phyloP scores from a whole-genome alignment of 2,329 filamentous ascomycete species.

The Fusarium robinianum region DNA sequence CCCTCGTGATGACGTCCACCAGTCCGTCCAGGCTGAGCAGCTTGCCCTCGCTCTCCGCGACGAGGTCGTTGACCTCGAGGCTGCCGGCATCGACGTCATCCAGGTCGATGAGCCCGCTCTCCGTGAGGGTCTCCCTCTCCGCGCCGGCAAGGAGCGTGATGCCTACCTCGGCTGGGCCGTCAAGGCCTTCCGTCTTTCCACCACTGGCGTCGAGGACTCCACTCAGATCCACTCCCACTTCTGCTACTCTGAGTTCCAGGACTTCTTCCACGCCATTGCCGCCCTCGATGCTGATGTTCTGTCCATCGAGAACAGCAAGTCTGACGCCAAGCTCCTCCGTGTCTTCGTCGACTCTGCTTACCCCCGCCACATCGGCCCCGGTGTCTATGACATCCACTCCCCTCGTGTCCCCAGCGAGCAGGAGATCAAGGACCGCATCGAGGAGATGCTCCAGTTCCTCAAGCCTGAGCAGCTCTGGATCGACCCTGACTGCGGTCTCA shows the following conservation, averaged over 20 bases:
- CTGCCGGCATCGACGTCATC: constrained; percentile 95
- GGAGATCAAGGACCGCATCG: constrained; percentile 97
- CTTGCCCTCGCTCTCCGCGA: constrained; percentile 97
- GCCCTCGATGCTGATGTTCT: constrained; percentile 97
- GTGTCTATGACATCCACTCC: constrained; percentile 99
- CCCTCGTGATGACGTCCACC: constrained; percentile 99
- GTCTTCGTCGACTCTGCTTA: constrained; percentile 98
- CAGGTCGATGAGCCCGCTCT: constrained; percentile 99
- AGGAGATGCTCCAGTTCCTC: constrained; percentile 97
- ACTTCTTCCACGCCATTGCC: constrained; percentile 99
- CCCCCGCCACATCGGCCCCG: constrained; percentile 96
- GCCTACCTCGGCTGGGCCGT: constrained; percentile 98
- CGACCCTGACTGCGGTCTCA: constrained; percentile 98
- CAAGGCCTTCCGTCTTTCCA: constrained; percentile 95
- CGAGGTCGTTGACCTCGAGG: constrained; percentile 97
- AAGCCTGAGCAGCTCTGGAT: constrained; percentile 99
- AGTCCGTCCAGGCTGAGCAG: constrained; percentile 98
- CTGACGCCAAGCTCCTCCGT: constrained; percentile 97
- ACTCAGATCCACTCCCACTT: constrained; percentile 99
- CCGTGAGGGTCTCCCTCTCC: constrained; percentile 98
- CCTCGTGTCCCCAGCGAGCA: constrained; percentile 95
- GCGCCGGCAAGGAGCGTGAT: constrained; percentile 89
- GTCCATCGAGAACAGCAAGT: constrained; percentile 99
- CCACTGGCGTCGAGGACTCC: constrained; percentile 88
- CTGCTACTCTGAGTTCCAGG: constrained; percentile 99